Evolutionary conservation across 176 grass and related monocot genomes (phyloP).

Genomic region (Saccharum spontaneum): DNA sequence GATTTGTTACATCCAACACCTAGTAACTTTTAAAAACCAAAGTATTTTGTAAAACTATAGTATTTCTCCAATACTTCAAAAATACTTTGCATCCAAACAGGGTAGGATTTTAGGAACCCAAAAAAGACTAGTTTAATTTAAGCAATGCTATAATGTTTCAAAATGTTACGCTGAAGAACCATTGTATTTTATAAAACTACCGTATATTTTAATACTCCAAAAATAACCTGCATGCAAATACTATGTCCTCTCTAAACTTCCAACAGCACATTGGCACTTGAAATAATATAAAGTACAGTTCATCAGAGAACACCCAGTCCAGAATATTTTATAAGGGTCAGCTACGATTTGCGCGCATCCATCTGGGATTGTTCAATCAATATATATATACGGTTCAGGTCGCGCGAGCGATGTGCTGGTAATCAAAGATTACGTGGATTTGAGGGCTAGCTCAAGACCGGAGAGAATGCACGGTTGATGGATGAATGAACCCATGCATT

Average conservation of each 20-base stretch:
- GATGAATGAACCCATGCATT: not conserved
- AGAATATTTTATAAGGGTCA: not conserved
- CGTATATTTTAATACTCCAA: too few species aligned
- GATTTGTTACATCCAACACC: too few species aligned
- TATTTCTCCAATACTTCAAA: too few species aligned
- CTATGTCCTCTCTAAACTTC: not conserved
- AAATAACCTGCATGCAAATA: too few species aligned
- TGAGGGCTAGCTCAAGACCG: not conserved
- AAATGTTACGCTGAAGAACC: too few species aligned
- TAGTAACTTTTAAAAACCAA: too few species aligned
- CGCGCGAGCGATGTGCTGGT: conserved; percentile 17
- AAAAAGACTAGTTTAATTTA: too few species aligned
- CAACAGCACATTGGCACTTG: conserved; percentile 3
- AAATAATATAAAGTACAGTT: not conserved
- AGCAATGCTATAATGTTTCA: too few species aligned
- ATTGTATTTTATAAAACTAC: too few species aligned
- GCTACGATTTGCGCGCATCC: not conserved
- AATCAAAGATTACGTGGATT: conserved; percentile 40
- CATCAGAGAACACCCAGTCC: not conserved
- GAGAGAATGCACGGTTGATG: not conserved
- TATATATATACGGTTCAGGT: not conserved
- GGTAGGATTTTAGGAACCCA: too few species aligned
- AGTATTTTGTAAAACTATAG: too few species aligned
- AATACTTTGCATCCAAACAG: too few species aligned
- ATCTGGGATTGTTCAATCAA: not conserved